phyloP scores from a whole-genome alignment of 2,329 filamentous ascomycete genomes.

The Beauveria caledonica region DNA sequence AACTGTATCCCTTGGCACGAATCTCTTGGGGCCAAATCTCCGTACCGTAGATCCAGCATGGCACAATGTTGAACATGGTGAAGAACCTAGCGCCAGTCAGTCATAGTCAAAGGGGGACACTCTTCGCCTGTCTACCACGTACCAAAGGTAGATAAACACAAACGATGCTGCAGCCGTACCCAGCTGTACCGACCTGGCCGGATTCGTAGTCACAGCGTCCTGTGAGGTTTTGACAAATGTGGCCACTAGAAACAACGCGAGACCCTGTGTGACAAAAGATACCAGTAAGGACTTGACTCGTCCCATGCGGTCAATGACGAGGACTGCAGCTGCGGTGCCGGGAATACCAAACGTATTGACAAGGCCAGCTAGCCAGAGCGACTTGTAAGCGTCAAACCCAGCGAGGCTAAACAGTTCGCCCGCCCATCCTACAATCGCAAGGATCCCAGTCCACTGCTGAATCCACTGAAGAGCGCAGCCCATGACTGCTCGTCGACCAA shows the following conservation, averaged over 20 bases:
- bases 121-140: not conserved
- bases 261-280: slow-evolving; percentile 22
- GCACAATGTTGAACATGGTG: slow-evolving; percentile 27
- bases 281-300: slow-evolving; percentile 25
- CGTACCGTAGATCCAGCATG: slow-evolving; percentile 30
- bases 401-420: slow-evolving; percentile 17
- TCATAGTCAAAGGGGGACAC: not conserved
- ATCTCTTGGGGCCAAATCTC: slow-evolving; percentile 50
- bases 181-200: slow-evolving; percentile 13
- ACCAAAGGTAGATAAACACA: slow-evolving; percentile 20
- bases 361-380: slow-evolving; percentile 36
- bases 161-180: slow-evolving; percentile 19
- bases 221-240: slow-evolving; percentile 24
- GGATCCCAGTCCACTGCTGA: slow-evolving; percentile 36
- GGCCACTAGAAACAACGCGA: slow-evolving; percentile 23
- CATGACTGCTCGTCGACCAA: slow-evolving; percentile 32
- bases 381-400: slow-evolving; percentile 18
- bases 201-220: slow-evolving; percentile 11
- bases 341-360: slow-evolving; percentile 44
- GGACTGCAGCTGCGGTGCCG: slow-evolving; percentile 41
- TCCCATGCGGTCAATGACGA: slow-evolving; percentile 42
- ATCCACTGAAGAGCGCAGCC: slow-evolving; percentile 34
- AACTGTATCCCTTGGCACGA: slow-evolving; percentile 50
- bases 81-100: slow-evolving; percentile 18
- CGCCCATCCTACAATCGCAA: slow-evolving; percentile 31